Evolutionary conservation across 495 filamentous ascomycete species (phyloP).

Genomic region (Pyronema domesticum): DNA sequence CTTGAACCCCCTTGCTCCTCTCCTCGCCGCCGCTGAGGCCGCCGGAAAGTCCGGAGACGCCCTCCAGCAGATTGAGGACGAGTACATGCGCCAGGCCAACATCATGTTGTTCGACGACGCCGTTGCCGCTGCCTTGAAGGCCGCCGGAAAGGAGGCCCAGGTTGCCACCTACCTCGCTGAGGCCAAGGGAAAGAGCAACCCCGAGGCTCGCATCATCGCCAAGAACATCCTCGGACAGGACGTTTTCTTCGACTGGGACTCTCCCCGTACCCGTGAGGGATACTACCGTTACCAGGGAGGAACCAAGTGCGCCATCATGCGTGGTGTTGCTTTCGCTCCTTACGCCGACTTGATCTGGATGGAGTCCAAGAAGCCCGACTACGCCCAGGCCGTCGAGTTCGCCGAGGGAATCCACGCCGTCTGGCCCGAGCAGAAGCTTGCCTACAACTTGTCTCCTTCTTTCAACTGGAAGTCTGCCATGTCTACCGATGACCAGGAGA

Average conservation of each 20-base stretch:
- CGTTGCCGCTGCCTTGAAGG: slow-evolving; percentile 62
- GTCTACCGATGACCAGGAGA: slow-evolving; percentile 81
- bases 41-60: slow-evolving; percentile 63
- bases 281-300: slow-evolving; percentile 86
- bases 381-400: slow-evolving; percentile 79
- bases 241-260: slow-evolving; percentile 85
- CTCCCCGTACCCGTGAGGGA: slow-evolving; percentile 76
- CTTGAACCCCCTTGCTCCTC: slow-evolving; percentile 68
- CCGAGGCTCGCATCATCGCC: slow-evolving; percentile 66
- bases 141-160: slow-evolving; percentile 47
- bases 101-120: slow-evolving; percentile 86
- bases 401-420: slow-evolving; percentile 84
- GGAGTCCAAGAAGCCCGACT: slow-evolving; percentile 95
- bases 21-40: slow-evolving; percentile 75
- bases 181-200: slow-evolving; percentile 68
- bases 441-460: slow-evolving; percentile 93
- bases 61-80: slow-evolving; percentile 83
- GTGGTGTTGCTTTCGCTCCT: slow-evolving; percentile 79
- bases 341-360: slow-evolving; percentile 97
- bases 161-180: slow-evolving; percentile 44
- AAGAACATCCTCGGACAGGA: slow-evolving; percentile 65
- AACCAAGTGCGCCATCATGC: slow-evolving; percentile 79
- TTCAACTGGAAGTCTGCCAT: slow-evolving; percentile 99
- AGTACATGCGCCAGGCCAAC: slow-evolving; percentile 63
- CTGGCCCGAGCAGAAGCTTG: slow-evolving; percentile 93